Conservation (phyloP, 1,139 yeast genomes). For the Hemisphaericaspora xylanilytica region DNA sequence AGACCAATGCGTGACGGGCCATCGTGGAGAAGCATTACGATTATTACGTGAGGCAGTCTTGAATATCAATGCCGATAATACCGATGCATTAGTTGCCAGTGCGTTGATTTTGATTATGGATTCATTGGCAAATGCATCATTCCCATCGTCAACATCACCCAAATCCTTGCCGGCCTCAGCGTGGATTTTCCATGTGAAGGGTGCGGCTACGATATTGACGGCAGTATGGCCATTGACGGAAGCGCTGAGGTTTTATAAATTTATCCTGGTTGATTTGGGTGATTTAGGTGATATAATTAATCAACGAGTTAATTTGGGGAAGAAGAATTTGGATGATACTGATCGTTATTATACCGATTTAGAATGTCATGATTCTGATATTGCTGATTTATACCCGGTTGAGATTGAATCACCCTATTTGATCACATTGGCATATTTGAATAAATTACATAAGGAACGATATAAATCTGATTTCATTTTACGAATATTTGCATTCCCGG, state of each 20-base stretch:
- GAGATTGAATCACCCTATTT: constrained; percentile 80
- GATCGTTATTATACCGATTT: constrained; percentile 53
- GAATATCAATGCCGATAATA: constrained; percentile 76
- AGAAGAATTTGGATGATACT: constrained; percentile 13
- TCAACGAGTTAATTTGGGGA: constrained; percentile 34
- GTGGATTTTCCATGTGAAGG: constrained; percentile 96
- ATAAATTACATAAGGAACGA: constrained; percentile 78
- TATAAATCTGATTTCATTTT: constrained; percentile 82
- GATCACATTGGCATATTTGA: constrained; percentile 80
- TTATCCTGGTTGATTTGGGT: constrained; percentile 74
- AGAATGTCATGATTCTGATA: constrained; percentile 83
- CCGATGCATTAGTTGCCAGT: constrained; percentile 91
- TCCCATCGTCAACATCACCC: constrained; percentile 59
- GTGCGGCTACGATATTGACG: constrained; percentile 91
- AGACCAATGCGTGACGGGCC: constrained; percentile 81
- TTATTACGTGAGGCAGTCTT: constrained; percentile 81
- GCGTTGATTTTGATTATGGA: constrained; percentile 89
- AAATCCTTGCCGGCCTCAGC: constrained; percentile 86
- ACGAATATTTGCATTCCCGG: constrained; percentile 91
- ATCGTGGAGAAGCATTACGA: constrained; percentile 82
- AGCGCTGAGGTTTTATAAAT: constrained; percentile 67
- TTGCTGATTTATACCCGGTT: constrained; percentile 83
- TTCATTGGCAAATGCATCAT: constrained; percentile 87
- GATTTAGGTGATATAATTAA: constrained; percentile 81
- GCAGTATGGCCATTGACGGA: constrained; percentile 94